These are phyloP conservation scores for Apiospora hydei DNA, from an alignment of 2,329 filamentous ascomycete genomes.

Conservation along the genomic window DNA sequence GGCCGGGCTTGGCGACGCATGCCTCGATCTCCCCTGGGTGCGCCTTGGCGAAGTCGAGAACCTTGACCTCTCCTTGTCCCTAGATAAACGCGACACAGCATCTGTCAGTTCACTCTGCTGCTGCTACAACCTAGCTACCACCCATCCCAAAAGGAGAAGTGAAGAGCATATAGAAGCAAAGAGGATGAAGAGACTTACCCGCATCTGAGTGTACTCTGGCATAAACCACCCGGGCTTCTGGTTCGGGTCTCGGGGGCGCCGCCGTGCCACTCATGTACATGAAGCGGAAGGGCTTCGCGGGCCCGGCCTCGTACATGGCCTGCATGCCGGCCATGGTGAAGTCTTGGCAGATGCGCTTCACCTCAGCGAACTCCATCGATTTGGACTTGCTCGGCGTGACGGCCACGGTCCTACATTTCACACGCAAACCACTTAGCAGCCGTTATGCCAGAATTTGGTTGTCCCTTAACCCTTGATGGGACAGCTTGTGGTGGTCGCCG, in stretches of 20 bases:
- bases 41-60: slow-evolving; percentile 1
- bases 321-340: slow-evolving; percentile 35
- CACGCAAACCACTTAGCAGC: not conserved
- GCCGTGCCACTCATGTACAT: slow-evolving; percentile 52
- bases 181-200: slow-evolving; percentile 46
- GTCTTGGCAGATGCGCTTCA: slow-evolving; percentile 37
- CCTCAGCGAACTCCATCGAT: slow-evolving; percentile 31
- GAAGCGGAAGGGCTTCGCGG: slow-evolving; percentile 42
- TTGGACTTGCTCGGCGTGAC: slow-evolving; percentile 37
- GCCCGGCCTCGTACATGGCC: slow-evolving; percentile 36
- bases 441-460: not conserved
- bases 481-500: no score
- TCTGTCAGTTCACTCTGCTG: not conserved
- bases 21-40: slow-evolving; percentile 9
- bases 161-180: not conserved
- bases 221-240: slow-evolving; percentile 47
- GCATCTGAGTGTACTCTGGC: slow-evolving; percentile 52
- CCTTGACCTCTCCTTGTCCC: slow-evolving; percentile 4
- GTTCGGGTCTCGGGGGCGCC: slow-evolving; percentile 51
- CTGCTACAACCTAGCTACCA: not conserved
- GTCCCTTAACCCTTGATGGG: no score
- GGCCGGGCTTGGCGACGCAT: slow-evolving; percentile 8
- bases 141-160: no score
- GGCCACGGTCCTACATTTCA: slow-evolving; percentile 38
- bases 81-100: not conserved